These are phyloP conservation scores for Zoysia pacifica DNA, from an alignment of 176 grass and related monocot genomes.

Conservation along the genomic window DNA sequence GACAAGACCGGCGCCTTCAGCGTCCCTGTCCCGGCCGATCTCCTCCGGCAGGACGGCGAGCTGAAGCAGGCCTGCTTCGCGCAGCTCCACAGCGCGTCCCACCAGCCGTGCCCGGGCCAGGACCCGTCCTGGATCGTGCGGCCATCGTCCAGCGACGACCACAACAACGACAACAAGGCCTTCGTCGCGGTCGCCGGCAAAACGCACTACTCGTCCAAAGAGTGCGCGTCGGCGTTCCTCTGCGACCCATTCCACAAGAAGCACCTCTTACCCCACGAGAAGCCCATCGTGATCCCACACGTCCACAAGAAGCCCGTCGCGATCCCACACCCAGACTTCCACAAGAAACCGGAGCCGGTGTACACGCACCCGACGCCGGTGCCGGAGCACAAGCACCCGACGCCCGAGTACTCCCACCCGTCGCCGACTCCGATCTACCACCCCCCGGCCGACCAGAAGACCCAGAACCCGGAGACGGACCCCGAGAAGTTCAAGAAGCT, in stretches of 20 bases:
- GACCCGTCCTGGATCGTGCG: conserved; percentile 37
- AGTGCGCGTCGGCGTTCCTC: conserved; percentile 33
- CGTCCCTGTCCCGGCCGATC: conserved; percentile 15
- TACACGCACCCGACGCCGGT: not conserved
- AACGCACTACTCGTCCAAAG: conserved; percentile 17
- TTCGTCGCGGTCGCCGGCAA: conserved; percentile 28
- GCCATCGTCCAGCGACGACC: not conserved
- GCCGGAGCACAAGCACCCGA: not conserved
- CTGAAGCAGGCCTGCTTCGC: conserved; percentile 54
- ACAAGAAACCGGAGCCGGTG: conserved; percentile 19
- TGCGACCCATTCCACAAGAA: conserved; percentile 28
- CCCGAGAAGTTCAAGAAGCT: conserved; percentile 41
- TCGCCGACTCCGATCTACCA: conserved; percentile 36
- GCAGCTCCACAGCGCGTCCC: conserved; percentile 44
- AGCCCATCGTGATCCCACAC: conserved; percentile 5
- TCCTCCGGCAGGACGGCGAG: conserved; percentile 42
- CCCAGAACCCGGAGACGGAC: conserved; percentile 14
- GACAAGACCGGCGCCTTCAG: conserved; percentile 39
- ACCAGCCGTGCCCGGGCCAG: conserved; percentile 47
- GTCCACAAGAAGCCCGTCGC: conserved; percentile 14
- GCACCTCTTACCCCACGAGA: conserved; percentile 13
- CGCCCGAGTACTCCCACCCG: conserved; percentile 2
- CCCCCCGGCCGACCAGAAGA: conserved; percentile 35
- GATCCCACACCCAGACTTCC: not conserved
- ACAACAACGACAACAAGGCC: not conserved